Conservation (phyloP, 306 rosid species). For the Quercus rubra region DNA sequence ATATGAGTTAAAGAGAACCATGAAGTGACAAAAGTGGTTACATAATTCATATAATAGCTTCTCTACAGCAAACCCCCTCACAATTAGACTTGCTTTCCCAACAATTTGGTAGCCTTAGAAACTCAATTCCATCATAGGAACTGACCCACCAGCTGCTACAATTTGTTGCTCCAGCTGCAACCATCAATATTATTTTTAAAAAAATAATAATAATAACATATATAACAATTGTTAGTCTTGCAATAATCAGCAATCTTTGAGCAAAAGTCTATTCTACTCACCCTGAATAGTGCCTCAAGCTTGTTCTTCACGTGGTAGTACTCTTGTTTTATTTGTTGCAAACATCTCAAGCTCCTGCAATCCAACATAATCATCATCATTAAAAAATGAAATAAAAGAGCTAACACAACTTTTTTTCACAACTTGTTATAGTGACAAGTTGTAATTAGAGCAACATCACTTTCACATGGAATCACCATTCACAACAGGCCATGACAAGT, state of each 20-base stretch:
- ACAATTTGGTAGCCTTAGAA: constrained; percentile 31
- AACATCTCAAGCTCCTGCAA: constrained; percentile 76
- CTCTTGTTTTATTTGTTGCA: constrained; percentile 88
- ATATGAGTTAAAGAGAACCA: constrained; percentile 38
- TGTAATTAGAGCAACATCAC: no score
- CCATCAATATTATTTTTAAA: not conserved
- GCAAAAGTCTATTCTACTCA: constrained; percentile 25
- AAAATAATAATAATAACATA: not conserved
- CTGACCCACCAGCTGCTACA: constrained; percentile 89
- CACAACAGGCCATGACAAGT: no score
- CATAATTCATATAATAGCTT: constrained; percentile 25
- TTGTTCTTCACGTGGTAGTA: constrained; percentile 75
- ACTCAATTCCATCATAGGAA: constrained; percentile 58
- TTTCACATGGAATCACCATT: no score
- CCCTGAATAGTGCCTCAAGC: constrained; percentile 79
- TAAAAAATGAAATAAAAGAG: not conserved
- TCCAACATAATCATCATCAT: constrained; percentile 11
- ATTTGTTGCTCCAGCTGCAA: constrained; percentile 95
- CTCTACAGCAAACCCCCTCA: constrained; percentile 43
- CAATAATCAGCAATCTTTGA: constrained; percentile 1
- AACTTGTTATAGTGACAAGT: no score
- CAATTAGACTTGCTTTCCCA: constrained; percentile 10
- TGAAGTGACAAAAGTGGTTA: constrained; percentile 29
- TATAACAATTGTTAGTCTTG: not conserved
- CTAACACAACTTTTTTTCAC: no score